These are phyloP conservation scores for Melampsora americana DNA, from an alignment of 1,284 basidiomycete species.

Conservation along the genomic window DNA sequence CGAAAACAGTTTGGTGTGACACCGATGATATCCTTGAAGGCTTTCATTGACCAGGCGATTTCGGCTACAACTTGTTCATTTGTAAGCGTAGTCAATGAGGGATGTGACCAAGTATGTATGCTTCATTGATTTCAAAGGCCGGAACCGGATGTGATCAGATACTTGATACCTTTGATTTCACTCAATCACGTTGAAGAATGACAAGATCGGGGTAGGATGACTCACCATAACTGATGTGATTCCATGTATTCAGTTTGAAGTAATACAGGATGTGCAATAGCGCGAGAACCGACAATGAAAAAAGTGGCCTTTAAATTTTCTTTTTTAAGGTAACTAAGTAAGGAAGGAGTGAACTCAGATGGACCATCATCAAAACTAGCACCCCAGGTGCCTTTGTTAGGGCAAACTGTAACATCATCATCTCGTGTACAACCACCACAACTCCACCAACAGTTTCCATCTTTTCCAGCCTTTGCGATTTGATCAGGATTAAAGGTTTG, in stretches of 20 bases:
- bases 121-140: constrained; percentile 33
- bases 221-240: constrained; percentile 48
- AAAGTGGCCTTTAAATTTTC: constrained; percentile 75
- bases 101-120: constrained; percentile 60
- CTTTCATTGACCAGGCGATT: constrained; percentile 71
- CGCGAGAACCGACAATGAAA: constrained; percentile 87
- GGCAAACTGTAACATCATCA: constrained; percentile 72
- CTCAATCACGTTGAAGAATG: background rate
- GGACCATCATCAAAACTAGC: constrained; percentile 61
- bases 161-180: constrained; percentile 46
- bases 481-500: constrained; percentile 61
- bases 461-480: constrained; percentile 65
- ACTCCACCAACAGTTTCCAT: constrained; percentile 76
- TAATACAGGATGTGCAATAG: constrained; percentile 72
- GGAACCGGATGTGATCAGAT: constrained; percentile 24
- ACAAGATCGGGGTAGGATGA: constrained; percentile 56
- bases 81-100: constrained; percentile 69
- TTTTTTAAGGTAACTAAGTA: constrained; percentile 67
- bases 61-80: constrained; percentile 88
- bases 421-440: constrained; percentile 72
- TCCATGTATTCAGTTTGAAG: constrained; percentile 77
- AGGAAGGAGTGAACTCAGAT: constrained; percentile 69
- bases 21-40: constrained; percentile 51
- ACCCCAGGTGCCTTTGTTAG: constrained; percentile 70
- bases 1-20: constrained; percentile 52